Evolutionary conservation across 257 asterid species (phyloP).

Genomic region (Phtheirospermum japonicum): DNA sequence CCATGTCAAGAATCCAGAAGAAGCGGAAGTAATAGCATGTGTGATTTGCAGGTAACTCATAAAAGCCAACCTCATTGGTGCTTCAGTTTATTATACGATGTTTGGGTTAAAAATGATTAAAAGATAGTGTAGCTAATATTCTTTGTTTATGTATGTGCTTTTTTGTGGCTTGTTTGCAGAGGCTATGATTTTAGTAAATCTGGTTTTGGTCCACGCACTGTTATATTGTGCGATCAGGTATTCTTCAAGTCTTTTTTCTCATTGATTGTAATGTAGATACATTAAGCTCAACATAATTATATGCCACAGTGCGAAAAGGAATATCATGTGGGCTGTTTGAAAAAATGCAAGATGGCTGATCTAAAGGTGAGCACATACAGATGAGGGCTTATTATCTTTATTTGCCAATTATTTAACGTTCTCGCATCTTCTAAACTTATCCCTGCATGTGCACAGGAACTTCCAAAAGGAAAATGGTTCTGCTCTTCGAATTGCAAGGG

Average conservation of each 20-base stretch:
- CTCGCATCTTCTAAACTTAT: constrained; percentile 22
- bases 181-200: constrained; percentile 93
- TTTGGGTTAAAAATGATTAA: not conserved
- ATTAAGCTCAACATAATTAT: constrained; percentile 25
- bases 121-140: constrained; percentile 3
- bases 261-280: constrained; percentile 18
- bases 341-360: constrained; percentile 87
- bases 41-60: constrained; percentile 84
- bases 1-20: constrained; percentile 79
- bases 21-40: constrained; percentile 90
- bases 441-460: constrained; percentile 52
- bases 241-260: constrained; percentile 28
- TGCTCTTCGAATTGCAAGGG: constrained; percentile 74
- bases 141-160: constrained; percentile 10
- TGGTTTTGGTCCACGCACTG: constrained; percentile 99
- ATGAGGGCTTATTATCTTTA: constrained; percentile 1
- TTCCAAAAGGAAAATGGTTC: constrained; percentile 97
- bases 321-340: constrained; percentile 97
- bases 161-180: constrained; percentile 43
- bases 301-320: constrained; percentile 88
- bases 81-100: constrained; percentile 1
- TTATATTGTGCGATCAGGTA: constrained; percentile 97
- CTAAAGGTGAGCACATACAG: constrained; percentile 61
- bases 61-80: constrained; percentile 4
- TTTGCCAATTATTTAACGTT: constrained; percentile 9